Evolutionary conservation across 148 eudicot species (phyloP), one percentile per base, ranked within the genome.

Genomic region (Salicornia ramosissima): DNA sequence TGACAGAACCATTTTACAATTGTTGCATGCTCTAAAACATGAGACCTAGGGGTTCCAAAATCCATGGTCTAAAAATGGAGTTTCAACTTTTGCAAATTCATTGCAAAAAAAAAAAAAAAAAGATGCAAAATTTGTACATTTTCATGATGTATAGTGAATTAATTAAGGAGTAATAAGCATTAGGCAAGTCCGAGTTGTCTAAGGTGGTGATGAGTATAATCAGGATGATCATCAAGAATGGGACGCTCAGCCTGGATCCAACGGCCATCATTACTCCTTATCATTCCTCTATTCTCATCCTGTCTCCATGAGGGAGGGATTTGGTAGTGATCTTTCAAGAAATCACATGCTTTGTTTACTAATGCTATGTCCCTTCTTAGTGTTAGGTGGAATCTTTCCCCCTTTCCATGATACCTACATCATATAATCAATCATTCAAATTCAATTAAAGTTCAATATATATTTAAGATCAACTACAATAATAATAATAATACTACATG

Each of bases 291-390:
- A 76, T 86, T 86, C n/a, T 79, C 80, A 57, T 84, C 79, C 55
- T 86, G 90, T 47, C 83, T 78, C 90, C 86, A 86, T 13, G 29
- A 58, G 56, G 90, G 90, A 65, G 90, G 90, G 45, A 86, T 83
- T 69, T 78, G 67, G 18, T 76, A 64, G 70, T 84, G 80, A 77
- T 79, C 86, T 63, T 84, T 78, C 45, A 86, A 73, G 69, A 86
- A 86, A 77, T 86, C 90, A 72, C 84, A 86, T 6, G 34, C 77
- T 72, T 84, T 86, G 70, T 86, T 86, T 58, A 86, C 88, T 21
- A 86, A 61, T 75, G 90, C 86, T 33, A 82, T 80, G 79, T 86
- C 88, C 33, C 90, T 78, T 55, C 76, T 74, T 29, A 49, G 80
- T 40, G 82, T 76, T 33, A 78, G 49, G 33, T 54, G 71, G 70